phyloP scores from a whole-genome alignment of 306 rosid genomes.

The Vigna unguiculata region DNA sequence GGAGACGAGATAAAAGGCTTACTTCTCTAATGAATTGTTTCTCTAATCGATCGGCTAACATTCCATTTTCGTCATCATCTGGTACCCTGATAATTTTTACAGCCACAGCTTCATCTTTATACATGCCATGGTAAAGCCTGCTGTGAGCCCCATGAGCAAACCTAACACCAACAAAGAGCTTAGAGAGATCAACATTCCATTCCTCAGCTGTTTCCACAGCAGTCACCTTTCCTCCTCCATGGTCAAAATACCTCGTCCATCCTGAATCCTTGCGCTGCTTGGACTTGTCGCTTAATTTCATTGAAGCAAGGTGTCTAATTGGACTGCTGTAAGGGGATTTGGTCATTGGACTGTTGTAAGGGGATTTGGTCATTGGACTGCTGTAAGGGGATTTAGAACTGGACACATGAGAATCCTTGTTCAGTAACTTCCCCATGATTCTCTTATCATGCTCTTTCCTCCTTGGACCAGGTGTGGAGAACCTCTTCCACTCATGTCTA shows the following conservation, averaged over 20 bases:
- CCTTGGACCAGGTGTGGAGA: slow-evolving; percentile 72
- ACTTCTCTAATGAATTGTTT: slow-evolving; percentile 85
- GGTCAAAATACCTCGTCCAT: slow-evolving; percentile 91
- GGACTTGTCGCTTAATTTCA: slow-evolving; percentile 55
- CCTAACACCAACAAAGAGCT: slow-evolving; percentile 80
- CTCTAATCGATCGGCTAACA: slow-evolving; percentile 73
- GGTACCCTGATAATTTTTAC: slow-evolving; percentile 83
- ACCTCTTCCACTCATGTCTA: slow-evolving; percentile 64
- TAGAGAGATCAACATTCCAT: slow-evolving; percentile 79
- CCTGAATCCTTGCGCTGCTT: slow-evolving; percentile 67
- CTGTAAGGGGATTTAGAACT: slow-evolving; percentile 37
- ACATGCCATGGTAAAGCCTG: slow-evolving; percentile 91
- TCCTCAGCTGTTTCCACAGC: slow-evolving; percentile 91
- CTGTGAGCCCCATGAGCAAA: slow-evolving; percentile 98
- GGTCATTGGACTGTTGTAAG: slow-evolving; percentile 49
- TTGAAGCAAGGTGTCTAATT: slow-evolving; percentile 52
- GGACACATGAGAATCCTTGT: slow-evolving; percentile 55
- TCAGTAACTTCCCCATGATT: slow-evolving; percentile 56
- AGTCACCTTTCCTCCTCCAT: slow-evolving; percentile 79
- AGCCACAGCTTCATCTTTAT: slow-evolving; percentile 82
- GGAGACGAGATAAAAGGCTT: slow-evolving; percentile 79
- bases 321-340: slow-evolving; percentile 55
- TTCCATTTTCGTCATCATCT: slow-evolving; percentile 82
- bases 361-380: slow-evolving; percentile 52
- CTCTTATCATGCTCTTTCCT: slow-evolving; percentile 59